phyloP scores from a whole-genome alignment of 306 rosid species.

The Oxytropis ochrocephala region DNA sequence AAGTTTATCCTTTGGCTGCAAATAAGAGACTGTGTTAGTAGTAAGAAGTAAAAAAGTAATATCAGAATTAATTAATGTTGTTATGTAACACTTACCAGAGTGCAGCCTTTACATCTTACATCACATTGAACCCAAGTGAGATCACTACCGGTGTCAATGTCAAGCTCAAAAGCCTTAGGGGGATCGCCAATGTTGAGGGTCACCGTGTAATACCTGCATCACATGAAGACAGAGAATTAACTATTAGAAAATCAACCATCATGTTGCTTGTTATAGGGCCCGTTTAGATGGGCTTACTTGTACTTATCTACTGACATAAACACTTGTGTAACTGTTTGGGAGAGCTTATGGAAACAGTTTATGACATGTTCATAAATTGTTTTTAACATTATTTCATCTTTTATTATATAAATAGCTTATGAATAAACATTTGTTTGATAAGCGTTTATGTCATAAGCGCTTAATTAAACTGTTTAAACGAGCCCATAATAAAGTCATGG shows the following conservation, averaged over 20 bases:
- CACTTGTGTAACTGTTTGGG: no score
- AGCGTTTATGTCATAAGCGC: no score
- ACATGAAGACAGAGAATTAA: not conserved
- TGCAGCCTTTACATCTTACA: conserved; percentile 71
- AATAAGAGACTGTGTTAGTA: not conserved
- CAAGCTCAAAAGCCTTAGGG: conserved; percentile 53
- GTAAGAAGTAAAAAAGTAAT: not conserved
- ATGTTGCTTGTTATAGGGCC: no score
- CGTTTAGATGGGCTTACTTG: no score
- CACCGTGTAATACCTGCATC: conserved; percentile 44
- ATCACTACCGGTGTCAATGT: conserved; percentile 87
- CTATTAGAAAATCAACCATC: not conserved
- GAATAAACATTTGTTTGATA: no score
- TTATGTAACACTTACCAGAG: conserved; percentile 28
- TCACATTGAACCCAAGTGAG: conserved; percentile 89
- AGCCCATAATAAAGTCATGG: no score
- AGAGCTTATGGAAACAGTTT: no score
- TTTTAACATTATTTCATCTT: not conserved
- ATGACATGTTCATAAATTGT: no score
- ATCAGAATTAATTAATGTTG: not conserved
- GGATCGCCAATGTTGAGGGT: conserved; percentile 55
- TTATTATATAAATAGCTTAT: no score
- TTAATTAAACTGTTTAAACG: no score
- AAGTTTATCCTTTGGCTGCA: conserved; percentile 46
- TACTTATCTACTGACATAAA: no score